Evolutionary conservation across 768 basidiomycete species (phyloP).

Genomic region (Obba rivulosa): DNA sequence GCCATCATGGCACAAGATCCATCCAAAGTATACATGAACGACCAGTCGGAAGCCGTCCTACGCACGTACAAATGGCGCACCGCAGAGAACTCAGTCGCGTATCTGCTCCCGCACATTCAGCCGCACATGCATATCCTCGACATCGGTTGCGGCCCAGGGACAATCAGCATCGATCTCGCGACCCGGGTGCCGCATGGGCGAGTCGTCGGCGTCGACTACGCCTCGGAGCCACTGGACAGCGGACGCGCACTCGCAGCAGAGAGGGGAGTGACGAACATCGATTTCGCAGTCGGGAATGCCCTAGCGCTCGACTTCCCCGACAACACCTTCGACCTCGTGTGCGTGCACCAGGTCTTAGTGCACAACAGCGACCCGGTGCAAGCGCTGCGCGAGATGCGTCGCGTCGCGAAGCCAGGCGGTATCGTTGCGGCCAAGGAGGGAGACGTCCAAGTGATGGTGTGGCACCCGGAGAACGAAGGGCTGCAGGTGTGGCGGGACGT

Average conservation of each 20-base stretch:
- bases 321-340: conserved; percentile 42
- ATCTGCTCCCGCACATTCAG: conserved; percentile 32
- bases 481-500: conserved; percentile 26
- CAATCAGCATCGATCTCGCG: conserved; percentile 43
- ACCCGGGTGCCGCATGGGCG: conserved; percentile 32
- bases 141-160: conserved; percentile 48
- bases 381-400: conserved; percentile 42
- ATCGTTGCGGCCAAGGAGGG: conserved; percentile 41
- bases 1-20: neutral
- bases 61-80: conserved; percentile 28
- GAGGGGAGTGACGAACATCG: conserved; percentile 30
- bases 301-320: conserved; percentile 33
- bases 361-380: conserved; percentile 38
- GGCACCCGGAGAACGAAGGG: conserved; percentile 31
- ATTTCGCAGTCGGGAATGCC: conserved; percentile 36
- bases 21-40: conserved; percentile 14
- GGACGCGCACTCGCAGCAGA: conserved; percentile 27
- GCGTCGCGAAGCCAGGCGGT: conserved; percentile 41
- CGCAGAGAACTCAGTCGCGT: conserved; percentile 36
- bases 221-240: conserved; percentile 27
- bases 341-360: conserved; percentile 45
- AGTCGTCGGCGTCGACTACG: conserved; percentile 39
- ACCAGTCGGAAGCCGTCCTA: conserved; percentile 17
- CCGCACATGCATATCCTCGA: conserved; percentile 41
- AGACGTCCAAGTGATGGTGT: conserved; percentile 29